phyloP scores from a whole-genome alignment of 2,329 filamentous ascomycete genomes.

The Penicillium polonicum region DNA sequence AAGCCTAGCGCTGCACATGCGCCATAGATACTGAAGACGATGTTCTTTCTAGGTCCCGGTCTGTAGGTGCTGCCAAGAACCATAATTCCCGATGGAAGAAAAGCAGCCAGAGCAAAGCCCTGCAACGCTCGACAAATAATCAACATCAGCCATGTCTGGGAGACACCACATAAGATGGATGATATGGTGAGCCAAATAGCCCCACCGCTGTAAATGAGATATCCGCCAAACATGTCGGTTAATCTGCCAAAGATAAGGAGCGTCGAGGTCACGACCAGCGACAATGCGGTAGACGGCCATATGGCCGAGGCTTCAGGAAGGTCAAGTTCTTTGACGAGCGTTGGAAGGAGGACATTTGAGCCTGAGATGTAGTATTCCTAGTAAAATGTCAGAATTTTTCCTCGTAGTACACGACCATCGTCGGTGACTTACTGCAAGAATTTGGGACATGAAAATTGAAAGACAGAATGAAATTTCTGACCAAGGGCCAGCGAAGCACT shows the following conservation, averaged over 20 bases:
- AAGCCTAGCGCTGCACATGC: constrained; percentile 52
- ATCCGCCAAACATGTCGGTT: constrained; percentile 61
- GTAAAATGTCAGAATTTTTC: background rate
- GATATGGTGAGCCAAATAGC: constrained; percentile 64
- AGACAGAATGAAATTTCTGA: constrained; percentile 64
- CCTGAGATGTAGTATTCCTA: constrained; percentile 75
- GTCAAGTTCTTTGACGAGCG: constrained; percentile 58
- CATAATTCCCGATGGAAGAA: constrained; percentile 67
- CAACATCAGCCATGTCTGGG: constrained; percentile 65
- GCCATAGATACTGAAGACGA: constrained; percentile 62
- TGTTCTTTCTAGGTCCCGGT: constrained; percentile 67
- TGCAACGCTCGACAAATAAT: constrained; percentile 72
- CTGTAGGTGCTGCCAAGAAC: constrained; percentile 64
- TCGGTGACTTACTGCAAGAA: constrained; percentile 52
- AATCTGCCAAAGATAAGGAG: constrained; percentile 56
- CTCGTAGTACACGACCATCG: background rate
- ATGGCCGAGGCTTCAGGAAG: constrained; percentile 65
- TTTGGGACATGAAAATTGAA: constrained; percentile 62
- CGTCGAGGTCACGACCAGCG: constrained; percentile 50
- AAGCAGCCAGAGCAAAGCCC: constrained; percentile 70
- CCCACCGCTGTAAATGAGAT: constrained; percentile 64
- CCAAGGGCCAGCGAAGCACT: constrained; percentile 52
- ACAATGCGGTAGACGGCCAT: constrained; percentile 55
- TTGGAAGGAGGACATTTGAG: constrained; percentile 68
- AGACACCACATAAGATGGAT: constrained; percentile 69